These are phyloP conservation scores for Capronia coronata DNA, from an alignment of 2,329 filamentous ascomycete genomes.

Conservation along the genomic window DNA sequence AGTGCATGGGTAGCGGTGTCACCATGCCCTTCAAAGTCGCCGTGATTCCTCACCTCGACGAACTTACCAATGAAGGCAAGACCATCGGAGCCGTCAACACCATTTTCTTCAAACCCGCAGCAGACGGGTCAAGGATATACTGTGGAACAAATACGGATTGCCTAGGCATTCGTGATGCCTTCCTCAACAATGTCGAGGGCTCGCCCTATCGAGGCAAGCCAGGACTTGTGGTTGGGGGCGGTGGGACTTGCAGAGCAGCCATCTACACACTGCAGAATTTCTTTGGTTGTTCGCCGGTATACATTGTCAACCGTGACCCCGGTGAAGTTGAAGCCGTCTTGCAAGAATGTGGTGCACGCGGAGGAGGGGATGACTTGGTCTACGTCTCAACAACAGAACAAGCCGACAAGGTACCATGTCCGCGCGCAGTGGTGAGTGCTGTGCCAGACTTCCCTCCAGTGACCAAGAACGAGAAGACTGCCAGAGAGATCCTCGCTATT, in stretches of 20 bases:
- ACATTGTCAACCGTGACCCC: constrained; percentile 68
- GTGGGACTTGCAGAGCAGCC: constrained; percentile 70
- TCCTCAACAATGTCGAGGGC: constrained; percentile 48
- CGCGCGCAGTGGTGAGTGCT: constrained; percentile 64
- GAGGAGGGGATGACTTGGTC: constrained; percentile 55
- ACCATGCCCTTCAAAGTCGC: constrained; percentile 78
- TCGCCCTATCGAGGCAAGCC: constrained; percentile 51
- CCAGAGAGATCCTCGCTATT: constrained; percentile 47
- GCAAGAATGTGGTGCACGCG: constrained; percentile 53
- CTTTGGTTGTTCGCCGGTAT: constrained; percentile 62
- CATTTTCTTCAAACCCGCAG: constrained; percentile 54
- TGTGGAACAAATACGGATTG: constrained; percentile 79
- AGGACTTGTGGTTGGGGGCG: constrained; percentile 68
- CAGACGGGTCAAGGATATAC: constrained; percentile 44
- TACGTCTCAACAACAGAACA: constrained; percentile 58
- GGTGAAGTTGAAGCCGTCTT: constrained; percentile 62
- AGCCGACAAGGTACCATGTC: constrained; percentile 51
- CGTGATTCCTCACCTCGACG: constrained; percentile 67
- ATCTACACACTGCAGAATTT: constrained; percentile 68
- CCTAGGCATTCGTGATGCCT: constrained; percentile 67
- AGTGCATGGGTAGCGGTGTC: constrained; percentile 58
- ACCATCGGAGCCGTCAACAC: constrained; percentile 76
- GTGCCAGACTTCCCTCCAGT: constrained; percentile 70
- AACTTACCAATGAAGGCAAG: constrained; percentile 63
- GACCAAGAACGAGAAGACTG: constrained; percentile 55